Conservation (phyloP, 1,284 basidiomycete species). For the Papiliotrema laurentii region DNA sequence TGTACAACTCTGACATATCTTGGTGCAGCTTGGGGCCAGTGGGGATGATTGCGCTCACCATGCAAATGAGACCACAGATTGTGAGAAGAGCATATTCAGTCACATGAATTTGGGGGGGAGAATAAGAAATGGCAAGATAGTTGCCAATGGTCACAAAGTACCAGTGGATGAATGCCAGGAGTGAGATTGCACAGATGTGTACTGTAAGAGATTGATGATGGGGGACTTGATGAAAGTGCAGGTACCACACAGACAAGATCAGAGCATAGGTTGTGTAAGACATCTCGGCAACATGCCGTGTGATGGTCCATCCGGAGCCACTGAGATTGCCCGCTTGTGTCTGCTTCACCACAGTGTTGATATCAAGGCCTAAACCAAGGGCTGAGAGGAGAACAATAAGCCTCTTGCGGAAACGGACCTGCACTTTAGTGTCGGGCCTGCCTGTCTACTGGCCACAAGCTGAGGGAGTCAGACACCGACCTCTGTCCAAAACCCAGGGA, state of each 20-base stretch:
- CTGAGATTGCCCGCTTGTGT: background rate
- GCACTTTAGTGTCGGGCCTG: too few relatives aligned
- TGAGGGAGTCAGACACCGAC: conserved; percentile 9
- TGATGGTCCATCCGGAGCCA: conserved; percentile 2
- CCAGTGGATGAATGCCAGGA: conserved; percentile 9
- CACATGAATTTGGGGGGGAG: conserved; percentile 7
- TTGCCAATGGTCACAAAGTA: conserved; percentile 24
- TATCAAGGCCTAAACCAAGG: conserved; percentile 2
- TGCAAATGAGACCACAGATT: conserved; percentile 3
- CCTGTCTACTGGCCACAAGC: background rate
- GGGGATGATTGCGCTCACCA: conserved; percentile 14
- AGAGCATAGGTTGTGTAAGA: conserved; percentile 8
- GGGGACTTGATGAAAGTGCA: conserved; percentile 2
- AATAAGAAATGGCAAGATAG: conserved; percentile 12
- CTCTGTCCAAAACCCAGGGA: conserved; percentile 16
- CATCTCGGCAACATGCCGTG: background rate
- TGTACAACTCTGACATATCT: conserved; percentile 24
- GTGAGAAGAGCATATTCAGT: conserved; percentile 12
- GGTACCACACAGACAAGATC: conserved; percentile 2
- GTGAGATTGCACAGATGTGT: conserved; percentile 15
- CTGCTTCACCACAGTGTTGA: background rate
- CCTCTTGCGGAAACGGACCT: conserved; percentile 4
- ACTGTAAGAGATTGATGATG: conserved; percentile 9
- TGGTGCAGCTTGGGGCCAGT: conserved; percentile 15
- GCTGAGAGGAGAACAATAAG: conserved; percentile 3